Percentiles rank a stretch among this genome's conserved stretches.
phyloP scores from a whole-genome alignment of 257 asterid genomes.

The Cinchona pubescens region DNA sequence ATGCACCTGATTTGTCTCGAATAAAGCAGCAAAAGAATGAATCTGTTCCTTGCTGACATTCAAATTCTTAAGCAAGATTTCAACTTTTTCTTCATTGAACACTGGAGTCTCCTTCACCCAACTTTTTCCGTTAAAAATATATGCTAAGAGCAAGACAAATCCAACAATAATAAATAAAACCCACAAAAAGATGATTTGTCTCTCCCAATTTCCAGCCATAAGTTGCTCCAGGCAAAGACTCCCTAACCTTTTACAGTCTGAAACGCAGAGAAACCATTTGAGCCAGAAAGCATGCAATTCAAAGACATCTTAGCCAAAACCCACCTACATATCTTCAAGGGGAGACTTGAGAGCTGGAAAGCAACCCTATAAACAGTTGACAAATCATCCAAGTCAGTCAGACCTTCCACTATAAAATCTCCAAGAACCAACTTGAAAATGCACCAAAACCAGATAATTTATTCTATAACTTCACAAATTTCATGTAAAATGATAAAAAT shows the following conservation, averaged over 20 bases:
- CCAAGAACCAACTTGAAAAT: conserved; percentile 17
- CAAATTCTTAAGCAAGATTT: conserved; percentile 37
- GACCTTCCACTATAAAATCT: conserved; percentile 8
- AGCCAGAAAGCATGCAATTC: conserved; percentile 29
- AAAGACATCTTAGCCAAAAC: conserved; percentile 50
- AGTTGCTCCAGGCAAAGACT: conserved; percentile 30
- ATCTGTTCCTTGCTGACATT: conserved; percentile 52
- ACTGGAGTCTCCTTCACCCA: conserved; percentile 22
- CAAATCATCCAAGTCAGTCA: conserved; percentile 29
- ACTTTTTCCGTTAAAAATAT: conserved; percentile 27
- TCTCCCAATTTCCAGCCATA: conserved; percentile 41
- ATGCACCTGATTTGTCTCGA: conserved; percentile 34
- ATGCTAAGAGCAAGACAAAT: conserved; percentile 32
- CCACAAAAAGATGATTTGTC: conserved; percentile 31
- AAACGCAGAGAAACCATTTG: conserved; percentile 39
- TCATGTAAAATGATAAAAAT: conserved; percentile 6
- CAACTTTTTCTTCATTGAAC: conserved; percentile 30
- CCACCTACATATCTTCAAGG: conserved; percentile 41
- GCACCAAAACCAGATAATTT: background rate
- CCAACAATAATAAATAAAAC: conserved; percentile 33
- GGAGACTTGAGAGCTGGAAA: conserved; percentile 25
- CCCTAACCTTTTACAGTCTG: conserved; percentile 32
- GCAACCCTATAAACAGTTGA: conserved; percentile 30
- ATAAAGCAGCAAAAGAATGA: conserved; percentile 35
- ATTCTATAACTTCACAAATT: conserved; percentile 6